phyloP scores from a whole-genome alignment of 805 yeast species.

The Metschnikowia santaceciliae region DNA sequence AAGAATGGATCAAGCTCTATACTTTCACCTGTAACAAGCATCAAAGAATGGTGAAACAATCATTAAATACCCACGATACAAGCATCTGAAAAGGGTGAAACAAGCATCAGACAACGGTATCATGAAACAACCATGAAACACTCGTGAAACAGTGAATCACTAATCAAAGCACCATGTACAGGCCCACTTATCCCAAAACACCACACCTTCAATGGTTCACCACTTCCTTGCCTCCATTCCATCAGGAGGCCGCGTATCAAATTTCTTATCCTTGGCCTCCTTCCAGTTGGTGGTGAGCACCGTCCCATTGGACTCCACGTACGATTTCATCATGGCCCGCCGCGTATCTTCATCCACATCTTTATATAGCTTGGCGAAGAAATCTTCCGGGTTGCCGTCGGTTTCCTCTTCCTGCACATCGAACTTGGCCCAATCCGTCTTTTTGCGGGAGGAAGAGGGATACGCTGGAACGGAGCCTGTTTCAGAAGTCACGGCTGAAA shows the following conservation, averaged over 20 bases:
- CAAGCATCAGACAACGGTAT: too few relatives aligned
- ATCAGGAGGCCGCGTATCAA: conserved; percentile 70
- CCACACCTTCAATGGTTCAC: conserved; percentile 17
- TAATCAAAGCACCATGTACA: too few relatives aligned
- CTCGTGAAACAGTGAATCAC: too few relatives aligned
- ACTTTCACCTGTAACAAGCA: too few relatives aligned
- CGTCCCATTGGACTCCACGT: conserved; percentile 90
- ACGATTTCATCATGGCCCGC: conserved; percentile 97
- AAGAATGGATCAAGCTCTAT: too few relatives aligned
- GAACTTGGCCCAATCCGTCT: conserved; percentile 64
- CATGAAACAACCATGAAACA: too few relatives aligned
- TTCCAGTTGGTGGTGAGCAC: conserved; percentile 91
- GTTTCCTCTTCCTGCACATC: conserved; percentile 44
- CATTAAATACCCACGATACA: too few relatives aligned
- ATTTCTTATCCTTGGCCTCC: conserved; percentile 65
- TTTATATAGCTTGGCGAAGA: conserved; percentile 70
- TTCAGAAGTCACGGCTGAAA: neutral
- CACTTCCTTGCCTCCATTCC: conserved; percentile 62
- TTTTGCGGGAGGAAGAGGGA: conserved; percentile 62
- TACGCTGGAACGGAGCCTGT: conserved; percentile 29
- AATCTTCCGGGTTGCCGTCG: conserved; percentile 50
- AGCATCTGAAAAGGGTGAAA: too few relatives aligned
- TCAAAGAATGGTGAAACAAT: too few relatives aligned
- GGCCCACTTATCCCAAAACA: neutral
- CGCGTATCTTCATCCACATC: conserved; percentile 83